Conservation (phyloP, 2,329 filamentous ascomycete genomes). For the Colletotrichum lentis region DNA sequence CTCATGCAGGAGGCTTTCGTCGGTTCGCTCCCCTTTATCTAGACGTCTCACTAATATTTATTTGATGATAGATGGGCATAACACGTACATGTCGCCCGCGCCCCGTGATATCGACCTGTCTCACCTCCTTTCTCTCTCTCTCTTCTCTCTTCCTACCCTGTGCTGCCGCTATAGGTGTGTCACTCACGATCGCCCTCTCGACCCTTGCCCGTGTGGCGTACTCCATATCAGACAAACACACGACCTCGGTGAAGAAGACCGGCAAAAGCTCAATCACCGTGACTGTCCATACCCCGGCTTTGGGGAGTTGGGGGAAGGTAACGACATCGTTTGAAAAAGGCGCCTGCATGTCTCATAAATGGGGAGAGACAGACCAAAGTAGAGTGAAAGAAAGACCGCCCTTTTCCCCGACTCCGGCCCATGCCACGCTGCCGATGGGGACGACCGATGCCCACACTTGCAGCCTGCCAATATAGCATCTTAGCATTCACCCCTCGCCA, state of each 20-base stretch:
- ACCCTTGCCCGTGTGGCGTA: constrained; percentile 27
- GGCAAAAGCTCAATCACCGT: not conserved
- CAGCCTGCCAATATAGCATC: not conserved
- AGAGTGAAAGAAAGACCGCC: not conserved
- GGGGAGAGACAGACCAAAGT: not conserved
- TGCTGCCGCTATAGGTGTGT: too few species aligned
- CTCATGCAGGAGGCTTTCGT: constrained; percentile 8
- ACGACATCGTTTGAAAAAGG: not conserved
- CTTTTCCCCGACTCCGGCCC: not conserved
- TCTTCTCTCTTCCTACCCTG: not conserved
- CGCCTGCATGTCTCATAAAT: constrained; percentile 13
- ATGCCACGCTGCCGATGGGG: not conserved
- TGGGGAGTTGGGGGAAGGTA: not conserved
- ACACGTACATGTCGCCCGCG: constrained; percentile 1
- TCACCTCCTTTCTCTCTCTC: not conserved
- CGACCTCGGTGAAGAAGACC: constrained; percentile 10
- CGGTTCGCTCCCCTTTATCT: not conserved
- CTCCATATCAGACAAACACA: constrained; percentile 27
- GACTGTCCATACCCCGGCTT: not conserved
- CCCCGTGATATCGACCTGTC: constrained; percentile 13
- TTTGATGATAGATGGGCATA: not conserved
- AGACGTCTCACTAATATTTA: not conserved
- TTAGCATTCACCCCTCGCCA: not conserved
- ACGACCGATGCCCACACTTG: not conserved
- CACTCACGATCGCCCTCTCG: not conserved